Conservation (phyloP, 2,329 filamentous ascomycete species). For the Pseudodiploospora longispora region DNA sequence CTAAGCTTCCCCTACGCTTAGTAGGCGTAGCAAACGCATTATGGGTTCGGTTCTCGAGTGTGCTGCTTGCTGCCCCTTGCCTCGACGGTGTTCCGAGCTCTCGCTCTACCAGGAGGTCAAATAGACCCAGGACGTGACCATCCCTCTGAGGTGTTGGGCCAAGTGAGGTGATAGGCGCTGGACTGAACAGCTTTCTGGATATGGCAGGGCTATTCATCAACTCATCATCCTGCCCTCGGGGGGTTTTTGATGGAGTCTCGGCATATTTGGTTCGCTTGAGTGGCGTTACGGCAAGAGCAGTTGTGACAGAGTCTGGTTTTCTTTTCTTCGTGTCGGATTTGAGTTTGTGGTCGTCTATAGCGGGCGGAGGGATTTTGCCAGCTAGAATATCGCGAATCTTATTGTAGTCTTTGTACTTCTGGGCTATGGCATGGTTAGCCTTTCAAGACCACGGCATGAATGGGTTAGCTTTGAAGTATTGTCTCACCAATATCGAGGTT, state of each 20-base stretch:
- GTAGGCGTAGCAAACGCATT: slow-evolving; percentile 37
- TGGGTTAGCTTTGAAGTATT: neutral
- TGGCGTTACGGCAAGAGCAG: slow-evolving; percentile 33
- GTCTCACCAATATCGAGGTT: slow-evolving; percentile 60
- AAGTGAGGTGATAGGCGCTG: slow-evolving; percentile 51
- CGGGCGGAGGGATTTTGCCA: slow-evolving; percentile 39
- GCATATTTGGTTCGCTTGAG: slow-evolving; percentile 41
- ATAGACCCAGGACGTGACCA: slow-evolving; percentile 67
- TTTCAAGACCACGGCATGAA: no score
- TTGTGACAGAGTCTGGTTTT: slow-evolving; percentile 22
- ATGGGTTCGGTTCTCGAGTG: slow-evolving; percentile 3
- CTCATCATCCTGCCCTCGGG: slow-evolving; percentile 26
- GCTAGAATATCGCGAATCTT: slow-evolving; percentile 51
- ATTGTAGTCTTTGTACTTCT: slow-evolving; percentile 72
- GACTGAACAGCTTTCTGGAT: slow-evolving; percentile 52
- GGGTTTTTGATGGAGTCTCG: slow-evolving; percentile 39
- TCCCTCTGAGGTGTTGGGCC: slow-evolving; percentile 76
- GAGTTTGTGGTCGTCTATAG: slow-evolving; percentile 28
- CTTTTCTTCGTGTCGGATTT: slow-evolving; percentile 30
- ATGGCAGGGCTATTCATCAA: slow-evolving; percentile 48
- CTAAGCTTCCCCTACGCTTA: slow-evolving; percentile 28
- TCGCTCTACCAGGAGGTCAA: slow-evolving; percentile 56
- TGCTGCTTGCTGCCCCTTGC: slow-evolving; percentile 13
- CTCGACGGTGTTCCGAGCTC: slow-evolving; percentile 43
- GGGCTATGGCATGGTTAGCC: slow-evolving; percentile 35